A percentile compares a stretch with the other conserved stretches of the same genome.
phyloP scores from a whole-genome alignment of 1,284 basidiomycete species.

The Moesziomyces sp. region DNA sequence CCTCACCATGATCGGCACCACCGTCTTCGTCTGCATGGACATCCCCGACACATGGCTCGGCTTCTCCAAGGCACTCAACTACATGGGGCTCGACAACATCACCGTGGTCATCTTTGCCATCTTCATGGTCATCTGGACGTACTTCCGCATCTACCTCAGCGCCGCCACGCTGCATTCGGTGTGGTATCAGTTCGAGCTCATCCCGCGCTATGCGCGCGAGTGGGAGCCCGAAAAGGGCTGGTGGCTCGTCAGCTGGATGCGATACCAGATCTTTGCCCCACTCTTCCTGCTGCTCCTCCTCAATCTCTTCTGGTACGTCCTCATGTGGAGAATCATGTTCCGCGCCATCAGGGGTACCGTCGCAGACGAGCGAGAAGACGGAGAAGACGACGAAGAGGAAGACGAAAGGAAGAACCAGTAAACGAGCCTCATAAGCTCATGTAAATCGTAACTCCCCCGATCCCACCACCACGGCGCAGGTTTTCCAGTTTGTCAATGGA shows the following conservation, averaged over 20 bases:
- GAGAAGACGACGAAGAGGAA: conserved; percentile 60
- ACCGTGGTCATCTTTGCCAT: conserved; percentile 53
- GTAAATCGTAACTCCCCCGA: no score
- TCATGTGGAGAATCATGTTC: conserved; percentile 65
- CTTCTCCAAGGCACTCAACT: conserved; percentile 68
- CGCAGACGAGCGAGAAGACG: conserved; percentile 60
- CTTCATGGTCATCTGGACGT: conserved; percentile 70
- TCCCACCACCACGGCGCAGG: no score
- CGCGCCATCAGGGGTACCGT: conserved; percentile 53
- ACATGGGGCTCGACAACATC: conserved; percentile 57
- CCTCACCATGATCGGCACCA: conserved; percentile 86
- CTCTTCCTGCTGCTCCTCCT: conserved; percentile 63
- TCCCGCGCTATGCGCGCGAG: conserved; percentile 71
- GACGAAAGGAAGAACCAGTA: conserved; percentile 46
- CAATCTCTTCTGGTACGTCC: conserved; percentile 64
- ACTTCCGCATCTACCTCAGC: conserved; percentile 95
- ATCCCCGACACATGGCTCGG: conserved; percentile 85
- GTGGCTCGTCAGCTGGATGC: conserved; percentile 66
- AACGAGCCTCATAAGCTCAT: not conserved
- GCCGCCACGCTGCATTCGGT: conserved; percentile 87
- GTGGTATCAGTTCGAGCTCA: conserved; percentile 80
- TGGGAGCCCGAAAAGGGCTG: conserved; percentile 62
- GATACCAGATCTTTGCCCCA: conserved; percentile 64
- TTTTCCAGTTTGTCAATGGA: no score
- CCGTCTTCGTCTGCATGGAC: conserved; percentile 96